Evolutionary conservation across 768 basidiomycete genomes (phyloP), one percentile per base, ranked within the genome.

Genomic region (Boletus rubroflammeus): DNA sequence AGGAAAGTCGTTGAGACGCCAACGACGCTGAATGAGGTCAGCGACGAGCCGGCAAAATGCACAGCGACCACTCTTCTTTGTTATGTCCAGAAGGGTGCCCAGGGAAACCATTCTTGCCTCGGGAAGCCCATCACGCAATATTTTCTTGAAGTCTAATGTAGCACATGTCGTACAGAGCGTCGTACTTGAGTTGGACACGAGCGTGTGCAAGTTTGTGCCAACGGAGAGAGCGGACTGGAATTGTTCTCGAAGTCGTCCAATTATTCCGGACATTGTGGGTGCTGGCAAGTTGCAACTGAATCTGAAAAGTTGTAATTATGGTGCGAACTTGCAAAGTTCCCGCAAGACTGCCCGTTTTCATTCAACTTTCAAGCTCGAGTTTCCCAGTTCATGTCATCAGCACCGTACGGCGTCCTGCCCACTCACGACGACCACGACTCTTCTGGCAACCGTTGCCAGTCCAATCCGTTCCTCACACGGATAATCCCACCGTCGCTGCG

Each of bases 31-130:
- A 25, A 65, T 28, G 32, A 47, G 51, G 5, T 35, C 39, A 1
- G 51, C 26, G 19, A 60, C 17, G 21, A 65, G 55, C 15, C 51
- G 51, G 31, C 63, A 65, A 25, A 65, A 62, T 14, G 46, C 40
- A 36, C 63, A 65, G 7, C 35, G 29, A 21, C 38, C 49, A 0
- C 28, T 21, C 41, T 60, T 65, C 8, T 35, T 2, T 4, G 29
- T 25, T 1, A 65, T 57, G 15, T 59, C 53, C 5, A 17, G 10
- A 32, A 65, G 28, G 6, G 23, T 25, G 21, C 60, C 63, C 0
- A 65, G 46, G 10, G 48, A 26, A 2, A 49, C 5, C 49, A 4
- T 41, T 6, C 40, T 36, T 15, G 32, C 35, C 1, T 49, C n/a
- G 3, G 53, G 34, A 38, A 65, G 48, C 3, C 62, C 62, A 11